A percentile compares a stretch with the other conserved stretches of the same genome.
Conservation (phyloP, 2,329 filamentous ascomycete species). For the Sporothrix protearum region DNA sequence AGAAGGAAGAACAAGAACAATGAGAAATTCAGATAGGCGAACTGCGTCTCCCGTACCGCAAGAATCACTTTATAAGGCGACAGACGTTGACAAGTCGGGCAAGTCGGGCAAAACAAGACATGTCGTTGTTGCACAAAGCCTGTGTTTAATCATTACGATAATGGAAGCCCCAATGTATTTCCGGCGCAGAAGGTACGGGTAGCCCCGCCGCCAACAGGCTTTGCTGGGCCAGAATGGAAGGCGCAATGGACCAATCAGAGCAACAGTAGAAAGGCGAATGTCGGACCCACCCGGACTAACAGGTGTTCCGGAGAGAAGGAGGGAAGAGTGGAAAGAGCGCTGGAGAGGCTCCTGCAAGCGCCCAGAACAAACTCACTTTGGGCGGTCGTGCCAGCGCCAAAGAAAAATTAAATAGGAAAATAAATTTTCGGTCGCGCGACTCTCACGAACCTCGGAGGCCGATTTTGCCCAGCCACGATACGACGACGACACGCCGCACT, state of each 20-base stretch:
- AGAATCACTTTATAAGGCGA: neutral
- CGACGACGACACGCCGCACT: neutral
- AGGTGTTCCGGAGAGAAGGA: slow-evolving; percentile 10
- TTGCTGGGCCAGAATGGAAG: neutral
- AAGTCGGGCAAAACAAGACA: neutral
- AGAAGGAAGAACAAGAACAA: too few species aligned
- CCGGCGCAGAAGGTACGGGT: neutral
- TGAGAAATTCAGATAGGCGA: neutral
- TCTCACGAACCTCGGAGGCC: slow-evolving; percentile 17
- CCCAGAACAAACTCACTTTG: neutral
- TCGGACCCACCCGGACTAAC: slow-evolving; percentile 21
- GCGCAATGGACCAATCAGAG: slow-evolving; percentile 7
- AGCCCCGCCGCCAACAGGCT: neutral
- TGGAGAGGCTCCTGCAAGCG: neutral
- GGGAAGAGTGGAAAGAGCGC: neutral
- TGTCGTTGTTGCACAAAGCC: slow-evolving; percentile 1
- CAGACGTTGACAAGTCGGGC: neutral
- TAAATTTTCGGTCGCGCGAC: slow-evolving; percentile 23
- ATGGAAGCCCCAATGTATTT: neutral
- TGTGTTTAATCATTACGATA: too few species aligned
- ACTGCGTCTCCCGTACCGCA: neutral
- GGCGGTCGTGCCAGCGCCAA: neutral
- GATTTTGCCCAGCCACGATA: slow-evolving; percentile 6
- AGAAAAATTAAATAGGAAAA: slow-evolving; percentile 20
- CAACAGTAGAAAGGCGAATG: neutral